Base-by-base conservation (phyloP, 768 basidiomycete genomes). In the Terana coerulea region DNA sequence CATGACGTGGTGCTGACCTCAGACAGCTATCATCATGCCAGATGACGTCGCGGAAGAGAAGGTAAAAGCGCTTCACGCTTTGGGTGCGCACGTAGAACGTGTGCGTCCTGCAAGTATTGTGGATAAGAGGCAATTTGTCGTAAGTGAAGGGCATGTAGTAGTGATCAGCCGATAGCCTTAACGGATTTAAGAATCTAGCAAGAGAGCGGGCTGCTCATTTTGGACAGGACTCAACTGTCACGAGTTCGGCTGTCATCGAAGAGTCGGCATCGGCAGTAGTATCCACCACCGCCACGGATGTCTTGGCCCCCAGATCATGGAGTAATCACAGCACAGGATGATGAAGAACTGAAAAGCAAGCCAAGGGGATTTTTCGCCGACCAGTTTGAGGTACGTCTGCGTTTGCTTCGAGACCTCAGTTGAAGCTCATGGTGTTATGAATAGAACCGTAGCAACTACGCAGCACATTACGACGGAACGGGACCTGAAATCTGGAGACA, bases 401-500 rank as follows among this genome's bases (percentile, higher is more conserved):
- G 11, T n/a, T n/a, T 22, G 7, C 43, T 26, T 24, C 1, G 11
- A 24, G 4, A 3, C 14, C 22, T 28, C 11, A 2, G 11, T 40
- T 31, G 33, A 34, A 29, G 52, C 11, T 15, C n/a, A n/a, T n/a
- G n/a, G n/a, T n/a, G n/a, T 40, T 19, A 26, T 35, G 24, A 14
- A 33, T 26, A 91, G 87, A 98, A 95, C 66, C 79, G 74, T 60
- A 91, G 88, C 61, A 98, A 99, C 61, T 92, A 83, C 64, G 77
- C 86, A 48, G 93, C 95, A 0, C 97, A 99, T 65, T 91, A 79
- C 56, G 69, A 80, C 29, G 91, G 91, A 5, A 98, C 97, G 0
- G 97, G 91, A 0, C 94, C 93, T 0, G 97, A 98, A 72, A 91
- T 98, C 29, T 93, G 93, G 87, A 75, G 85, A 36, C 97, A 99